Conservation (phyloP, 2,329 filamentous ascomycete species). For the Curvularia lunata region DNA sequence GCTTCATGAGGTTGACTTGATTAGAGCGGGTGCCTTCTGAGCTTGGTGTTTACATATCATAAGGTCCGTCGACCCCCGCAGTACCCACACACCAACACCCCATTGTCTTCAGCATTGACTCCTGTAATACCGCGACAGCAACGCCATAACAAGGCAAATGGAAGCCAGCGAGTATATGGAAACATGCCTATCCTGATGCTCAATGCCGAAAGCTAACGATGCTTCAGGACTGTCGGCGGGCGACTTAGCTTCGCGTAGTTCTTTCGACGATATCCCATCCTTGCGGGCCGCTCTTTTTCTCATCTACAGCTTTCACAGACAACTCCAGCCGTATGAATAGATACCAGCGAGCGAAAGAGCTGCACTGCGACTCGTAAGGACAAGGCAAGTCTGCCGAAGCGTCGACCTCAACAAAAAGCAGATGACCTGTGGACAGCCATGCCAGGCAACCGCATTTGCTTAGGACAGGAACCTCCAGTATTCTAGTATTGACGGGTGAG, state of each 20-base stretch:
- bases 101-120: neutral
- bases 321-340: neutral
- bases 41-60: constrained; percentile 2
- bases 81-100: constrained; percentile 2
- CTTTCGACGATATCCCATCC: neutral
- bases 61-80: constrained; percentile 7
- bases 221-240: neutral
- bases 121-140: constrained; percentile 1
- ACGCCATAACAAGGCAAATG: neutral
- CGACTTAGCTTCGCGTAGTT: neutral
- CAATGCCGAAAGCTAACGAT: neutral
- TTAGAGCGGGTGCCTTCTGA: neutral
- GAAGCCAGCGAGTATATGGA: neutral
- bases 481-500: neutral
- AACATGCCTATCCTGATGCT: neutral
- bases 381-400: neutral
- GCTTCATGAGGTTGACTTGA: neutral
- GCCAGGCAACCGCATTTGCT: neutral
- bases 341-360: neutral
- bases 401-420: neutral
- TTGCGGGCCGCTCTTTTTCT: neutral
- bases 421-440: neutral
- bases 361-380: neutral
- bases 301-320: neutral
- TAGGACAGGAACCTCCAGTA: too few species aligned